Conservation (phyloP, 148 eudicot species). For the Tetragonia tetragonoides region DNA sequence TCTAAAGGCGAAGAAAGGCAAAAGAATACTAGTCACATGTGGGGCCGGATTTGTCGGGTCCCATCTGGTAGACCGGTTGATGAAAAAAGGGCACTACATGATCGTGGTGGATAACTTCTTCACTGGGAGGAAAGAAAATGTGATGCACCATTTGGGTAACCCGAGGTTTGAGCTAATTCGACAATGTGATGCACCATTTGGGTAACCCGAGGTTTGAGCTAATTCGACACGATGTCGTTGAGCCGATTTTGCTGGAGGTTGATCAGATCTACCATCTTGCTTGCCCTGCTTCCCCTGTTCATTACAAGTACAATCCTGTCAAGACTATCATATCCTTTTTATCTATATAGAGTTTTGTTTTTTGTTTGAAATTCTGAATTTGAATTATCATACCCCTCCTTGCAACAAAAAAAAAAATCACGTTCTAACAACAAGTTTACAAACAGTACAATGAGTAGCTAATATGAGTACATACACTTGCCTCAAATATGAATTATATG, state of each 20-base stretch:
- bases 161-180: slow-evolving; percentile 87
- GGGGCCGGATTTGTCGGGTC: slow-evolving; percentile 95
- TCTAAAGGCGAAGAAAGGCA: slow-evolving; percentile 55
- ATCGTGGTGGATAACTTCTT: slow-evolving; percentile 94
- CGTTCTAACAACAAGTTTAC: too few relatives aligned
- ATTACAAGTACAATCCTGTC: slow-evolving; percentile 92
- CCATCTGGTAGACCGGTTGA: slow-evolving; percentile 79
- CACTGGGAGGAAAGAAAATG: slow-evolving; percentile 90
- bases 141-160: slow-evolving; percentile 78
- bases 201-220: slow-evolving; percentile 86
- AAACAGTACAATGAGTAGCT: too few relatives aligned
- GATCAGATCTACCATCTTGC: slow-evolving; percentile 98
- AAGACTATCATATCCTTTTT: slow-evolving; percentile 94
- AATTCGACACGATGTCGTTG: slow-evolving; percentile 95
- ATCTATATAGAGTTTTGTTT: background rate
- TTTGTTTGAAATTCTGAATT: background rate
- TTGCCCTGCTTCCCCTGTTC: slow-evolving; percentile 98
- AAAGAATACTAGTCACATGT: slow-evolving; percentile 81
- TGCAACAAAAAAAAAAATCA: too few relatives aligned
- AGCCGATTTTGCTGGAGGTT: slow-evolving; percentile 79
- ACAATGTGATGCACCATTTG: slow-evolving; percentile 83
- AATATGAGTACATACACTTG: too few relatives aligned
- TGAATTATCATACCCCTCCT: too few relatives aligned
- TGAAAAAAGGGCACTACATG: slow-evolving; percentile 72
- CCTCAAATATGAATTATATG: too few relatives aligned